A percentile compares a stretch with the other conserved stretches of the same genome.
Conservation (phyloP, 2,329 filamentous ascomycete genomes). For the Calcarisporium arbuscula region DNA sequence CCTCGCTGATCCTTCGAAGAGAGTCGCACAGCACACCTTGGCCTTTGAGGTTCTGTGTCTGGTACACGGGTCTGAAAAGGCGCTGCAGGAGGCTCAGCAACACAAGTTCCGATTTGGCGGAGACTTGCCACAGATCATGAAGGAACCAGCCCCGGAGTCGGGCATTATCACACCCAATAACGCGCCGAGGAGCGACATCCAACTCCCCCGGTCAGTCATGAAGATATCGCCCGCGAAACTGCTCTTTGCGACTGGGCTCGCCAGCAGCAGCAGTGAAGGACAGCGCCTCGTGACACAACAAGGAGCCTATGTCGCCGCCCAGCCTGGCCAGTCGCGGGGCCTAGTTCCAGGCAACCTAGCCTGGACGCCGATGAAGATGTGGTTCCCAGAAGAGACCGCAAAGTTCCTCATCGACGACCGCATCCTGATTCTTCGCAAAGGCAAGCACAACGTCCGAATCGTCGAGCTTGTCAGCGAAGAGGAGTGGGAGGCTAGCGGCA, state of each 20-base stretch:
- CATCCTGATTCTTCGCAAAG: conserved; percentile 54
- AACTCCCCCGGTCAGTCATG: conserved; percentile 53
- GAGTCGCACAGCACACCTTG: conserved; percentile 75
- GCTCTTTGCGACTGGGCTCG: conserved; percentile 54
- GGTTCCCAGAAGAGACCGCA: conserved; percentile 49
- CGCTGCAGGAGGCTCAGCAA: conserved; percentile 52
- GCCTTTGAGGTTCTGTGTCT: conserved; percentile 78
- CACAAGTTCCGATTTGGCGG: conserved; percentile 45
- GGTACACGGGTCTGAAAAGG: conserved; percentile 63
- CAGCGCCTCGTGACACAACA: conserved; percentile 48
- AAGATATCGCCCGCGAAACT: conserved; percentile 51
- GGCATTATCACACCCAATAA: conserved; percentile 38
- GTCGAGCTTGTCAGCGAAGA: conserved; percentile 53
- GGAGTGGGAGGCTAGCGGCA: conserved; percentile 42
- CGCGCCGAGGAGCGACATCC: conserved; percentile 46
- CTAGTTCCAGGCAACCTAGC: conserved; percentile 45
- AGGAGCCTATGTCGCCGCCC: conserved; percentile 56
- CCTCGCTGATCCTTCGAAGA: conserved; percentile 57
- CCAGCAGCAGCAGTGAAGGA: conserved; percentile 48
- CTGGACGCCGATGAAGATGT: conserved; percentile 56
- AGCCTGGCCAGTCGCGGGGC: conserved; percentile 36
- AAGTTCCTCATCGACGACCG: conserved; percentile 56
- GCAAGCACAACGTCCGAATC: conserved; percentile 57
- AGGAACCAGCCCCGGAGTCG: conserved; percentile 20
- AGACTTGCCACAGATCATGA: conserved; percentile 21